Percentiles rank a stretch among this genome's conserved stretches.
Evolutionary conservation across 331 rosid species (phyloP).

Genomic region (Acacia concinna): DNA sequence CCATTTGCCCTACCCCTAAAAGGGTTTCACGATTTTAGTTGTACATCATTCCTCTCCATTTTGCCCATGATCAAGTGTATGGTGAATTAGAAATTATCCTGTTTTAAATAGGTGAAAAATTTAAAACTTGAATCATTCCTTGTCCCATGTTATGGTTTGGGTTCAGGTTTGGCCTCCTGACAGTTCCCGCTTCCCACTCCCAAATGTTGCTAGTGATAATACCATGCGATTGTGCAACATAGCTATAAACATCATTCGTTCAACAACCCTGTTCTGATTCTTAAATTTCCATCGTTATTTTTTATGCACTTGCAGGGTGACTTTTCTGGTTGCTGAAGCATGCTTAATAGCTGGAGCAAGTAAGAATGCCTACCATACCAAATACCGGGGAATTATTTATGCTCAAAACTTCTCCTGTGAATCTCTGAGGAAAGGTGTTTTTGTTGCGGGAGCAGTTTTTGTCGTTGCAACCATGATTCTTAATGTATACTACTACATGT

Average conservation of each 20-base stretch:
- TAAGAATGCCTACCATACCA: constrained; percentile 92
- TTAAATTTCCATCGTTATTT: background rate
- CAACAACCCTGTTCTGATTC: background rate
- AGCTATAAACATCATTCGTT: background rate
- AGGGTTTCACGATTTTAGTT: background rate
- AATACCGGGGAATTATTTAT: constrained; percentile 67
- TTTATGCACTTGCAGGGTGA: constrained; percentile 46
- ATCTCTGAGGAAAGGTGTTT: constrained; percentile 83
- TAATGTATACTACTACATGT: constrained; percentile 86
- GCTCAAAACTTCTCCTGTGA: constrained; percentile 89
- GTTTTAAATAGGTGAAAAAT: background rate
- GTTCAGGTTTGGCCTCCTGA: background rate
- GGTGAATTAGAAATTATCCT: background rate
- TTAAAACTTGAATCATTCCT: background rate
- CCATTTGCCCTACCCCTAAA: background rate
- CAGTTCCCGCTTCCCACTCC: background rate
- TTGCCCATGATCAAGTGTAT: background rate
- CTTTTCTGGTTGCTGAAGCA: constrained; percentile 84
- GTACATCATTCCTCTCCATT: background rate
- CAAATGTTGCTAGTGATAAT: too few relatives aligned
- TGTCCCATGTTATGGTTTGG: background rate
- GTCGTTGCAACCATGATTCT: constrained; percentile 87
- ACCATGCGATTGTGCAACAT: background rate
- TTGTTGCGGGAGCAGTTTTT: constrained; percentile 84
- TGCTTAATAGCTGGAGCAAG: constrained; percentile 93